Percentiles rank a stretch among this genome's conserved stretches.
Evolutionary conservation across 768 basidiomycete genomes (phyloP).

Genomic region (Tylopilus cervinicoccineus): DNA sequence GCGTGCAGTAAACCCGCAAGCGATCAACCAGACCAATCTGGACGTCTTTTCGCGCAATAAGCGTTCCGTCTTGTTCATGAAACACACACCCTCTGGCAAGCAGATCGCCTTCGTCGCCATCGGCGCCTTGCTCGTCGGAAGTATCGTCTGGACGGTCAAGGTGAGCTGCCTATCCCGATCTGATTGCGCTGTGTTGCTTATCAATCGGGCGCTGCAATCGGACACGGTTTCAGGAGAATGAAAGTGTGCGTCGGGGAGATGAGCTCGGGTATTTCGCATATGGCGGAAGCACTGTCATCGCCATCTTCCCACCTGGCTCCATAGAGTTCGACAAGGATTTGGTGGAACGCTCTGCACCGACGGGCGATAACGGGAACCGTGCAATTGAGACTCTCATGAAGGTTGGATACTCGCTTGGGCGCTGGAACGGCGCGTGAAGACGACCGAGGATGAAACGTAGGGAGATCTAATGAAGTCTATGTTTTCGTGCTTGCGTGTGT

Average conservation of each 20-base stretch:
- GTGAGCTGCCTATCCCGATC: slow-evolving; percentile 9
- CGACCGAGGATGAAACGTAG: background rate
- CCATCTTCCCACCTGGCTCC: slow-evolving; percentile 51
- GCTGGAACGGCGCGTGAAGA: slow-evolving; percentile 14
- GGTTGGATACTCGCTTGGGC: slow-evolving; percentile 32
- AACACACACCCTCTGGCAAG: slow-evolving; percentile 41
- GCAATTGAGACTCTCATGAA: slow-evolving; percentile 65
- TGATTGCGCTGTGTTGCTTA: background rate
- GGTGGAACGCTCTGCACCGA: slow-evolving; percentile 43
- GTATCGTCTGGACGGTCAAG: slow-evolving; percentile 57
- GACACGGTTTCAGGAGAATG: slow-evolving; percentile 33
- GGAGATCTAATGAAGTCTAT: background rate
- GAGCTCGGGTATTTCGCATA: slow-evolving; percentile 68
- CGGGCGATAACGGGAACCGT: slow-evolving; percentile 23
- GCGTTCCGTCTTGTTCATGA: slow-evolving; percentile 52
- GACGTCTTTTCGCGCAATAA: slow-evolving; percentile 66
- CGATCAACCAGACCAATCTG: slow-evolving; percentile 61
- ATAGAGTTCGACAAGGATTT: slow-evolving; percentile 63
- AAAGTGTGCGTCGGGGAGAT: slow-evolving; percentile 57
- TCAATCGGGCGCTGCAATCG: background rate
- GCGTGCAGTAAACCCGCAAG: slow-evolving; percentile 65
- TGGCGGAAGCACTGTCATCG: slow-evolving; percentile 72
- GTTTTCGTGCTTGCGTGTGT: background rate
- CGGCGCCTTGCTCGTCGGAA: slow-evolving; percentile 79
- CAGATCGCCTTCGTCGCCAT: slow-evolving; percentile 69